Evolutionary conservation across 768 basidiomycete species (phyloP).

Genomic region (Auricularia sp.): DNA sequence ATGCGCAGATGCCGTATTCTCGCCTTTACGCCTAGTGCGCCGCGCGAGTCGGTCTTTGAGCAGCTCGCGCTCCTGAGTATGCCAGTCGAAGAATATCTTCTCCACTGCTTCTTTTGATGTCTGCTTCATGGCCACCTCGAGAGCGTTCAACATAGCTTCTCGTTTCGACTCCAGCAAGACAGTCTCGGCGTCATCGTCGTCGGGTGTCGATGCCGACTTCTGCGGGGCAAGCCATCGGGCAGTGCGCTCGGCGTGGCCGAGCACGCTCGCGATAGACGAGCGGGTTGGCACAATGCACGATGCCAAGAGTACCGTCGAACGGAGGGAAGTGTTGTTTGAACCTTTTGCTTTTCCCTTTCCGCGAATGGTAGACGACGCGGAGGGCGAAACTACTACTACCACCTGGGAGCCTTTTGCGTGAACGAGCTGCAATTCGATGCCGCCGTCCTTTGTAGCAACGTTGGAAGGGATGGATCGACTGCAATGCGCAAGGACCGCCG

Average conservation of each 20-base stretch:
- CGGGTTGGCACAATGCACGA: conserved; percentile 41
- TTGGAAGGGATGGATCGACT: background rate
- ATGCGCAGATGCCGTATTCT: background rate
- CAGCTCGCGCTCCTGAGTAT: conserved; percentile 11
- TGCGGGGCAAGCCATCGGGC: conserved; percentile 33
- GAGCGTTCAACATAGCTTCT: conserved; percentile 19
- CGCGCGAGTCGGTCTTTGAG: background rate
- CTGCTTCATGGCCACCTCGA: conserved; percentile 27
- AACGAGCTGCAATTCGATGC: background rate
- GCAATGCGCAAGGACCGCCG: background rate
- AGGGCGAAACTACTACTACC: background rate
- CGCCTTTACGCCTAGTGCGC: background rate
- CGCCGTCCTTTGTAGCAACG: background rate
- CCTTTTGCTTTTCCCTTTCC: conserved; percentile 1
- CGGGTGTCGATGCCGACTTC: conserved; percentile 22
- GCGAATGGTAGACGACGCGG: background rate
- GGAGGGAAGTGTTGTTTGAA: conserved; percentile 9
- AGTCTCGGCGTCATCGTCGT: background rate
- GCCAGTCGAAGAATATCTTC: conserved; percentile 53
- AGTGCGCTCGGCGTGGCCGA: conserved; percentile 40
- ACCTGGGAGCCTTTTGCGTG: background rate
- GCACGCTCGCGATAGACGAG: conserved; percentile 55
- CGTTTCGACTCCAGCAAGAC: background rate
- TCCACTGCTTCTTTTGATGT: conserved; percentile 44
- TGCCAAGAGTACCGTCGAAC: conserved; percentile 48